Conservation (phyloP, 2,329 filamentous ascomycete genomes). For the Epichloe amarillans region DNA sequence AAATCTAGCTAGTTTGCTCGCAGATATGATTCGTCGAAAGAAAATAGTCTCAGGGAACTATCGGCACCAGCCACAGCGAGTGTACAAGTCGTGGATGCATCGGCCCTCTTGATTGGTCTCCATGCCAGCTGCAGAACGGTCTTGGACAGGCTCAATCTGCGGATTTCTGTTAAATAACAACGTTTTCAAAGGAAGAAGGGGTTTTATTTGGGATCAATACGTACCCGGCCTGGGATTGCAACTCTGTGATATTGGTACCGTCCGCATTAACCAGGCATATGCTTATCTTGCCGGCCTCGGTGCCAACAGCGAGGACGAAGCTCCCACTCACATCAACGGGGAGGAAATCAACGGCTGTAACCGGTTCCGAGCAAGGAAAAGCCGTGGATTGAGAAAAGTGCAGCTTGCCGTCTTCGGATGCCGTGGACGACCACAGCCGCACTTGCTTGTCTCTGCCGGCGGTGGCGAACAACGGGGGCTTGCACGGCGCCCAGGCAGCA, state of each 20-base stretch:
- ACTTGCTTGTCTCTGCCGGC: constrained; percentile 81
- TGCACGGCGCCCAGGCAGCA: constrained; percentile 62
- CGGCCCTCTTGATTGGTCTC: constrained; percentile 35
- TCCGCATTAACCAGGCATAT: constrained; percentile 28
- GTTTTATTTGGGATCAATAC: constrained; percentile 10
- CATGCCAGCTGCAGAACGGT: constrained; percentile 56
- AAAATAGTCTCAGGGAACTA: constrained; percentile 45
- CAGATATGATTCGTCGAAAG: constrained; percentile 20
- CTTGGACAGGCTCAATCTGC: constrained; percentile 38
- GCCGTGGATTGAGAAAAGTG: constrained; percentile 39
- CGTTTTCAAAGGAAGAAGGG: accelerated
- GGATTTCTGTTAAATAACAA: constrained; percentile 7
- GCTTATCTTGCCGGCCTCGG: constrained; percentile 37
- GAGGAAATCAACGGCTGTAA: constrained; percentile 61
- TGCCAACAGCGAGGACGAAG: constrained; percentile 41
- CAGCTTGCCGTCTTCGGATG: constrained; percentile 15
- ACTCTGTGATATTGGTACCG: constrained; percentile 24
- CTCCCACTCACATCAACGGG: constrained; percentile 17
- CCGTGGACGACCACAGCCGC: constrained; percentile 47
- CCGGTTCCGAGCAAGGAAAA: constrained; percentile 42
- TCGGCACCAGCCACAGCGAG: constrained; percentile 48
- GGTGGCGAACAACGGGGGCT: constrained; percentile 57
- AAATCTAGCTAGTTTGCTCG: background rate
- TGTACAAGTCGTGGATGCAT: constrained; percentile 19
- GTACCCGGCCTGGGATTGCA: constrained; percentile 26